These are phyloP conservation scores for Noccaea caerulescens DNA, from an alignment of 345 rosid species.

Conservation along the genomic window DNA sequence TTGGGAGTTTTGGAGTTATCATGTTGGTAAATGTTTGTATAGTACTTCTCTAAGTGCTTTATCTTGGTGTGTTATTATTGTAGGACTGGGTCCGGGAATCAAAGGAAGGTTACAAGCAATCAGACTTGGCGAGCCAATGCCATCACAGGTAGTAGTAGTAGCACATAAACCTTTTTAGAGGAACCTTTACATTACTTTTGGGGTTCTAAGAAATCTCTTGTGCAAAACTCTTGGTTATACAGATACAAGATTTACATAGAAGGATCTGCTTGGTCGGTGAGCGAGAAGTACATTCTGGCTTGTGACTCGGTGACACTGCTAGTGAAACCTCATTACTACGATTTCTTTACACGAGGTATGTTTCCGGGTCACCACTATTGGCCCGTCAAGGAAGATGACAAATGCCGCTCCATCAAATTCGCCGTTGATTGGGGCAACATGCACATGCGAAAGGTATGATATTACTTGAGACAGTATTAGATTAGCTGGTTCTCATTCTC, in stretches of 20 bases:
- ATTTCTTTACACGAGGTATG: slow-evolving; percentile 76
- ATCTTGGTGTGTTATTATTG: slow-evolving; percentile 17
- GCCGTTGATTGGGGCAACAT: slow-evolving; percentile 84
- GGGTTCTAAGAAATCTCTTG: slow-evolving; percentile 9
- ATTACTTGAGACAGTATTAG: slow-evolving; percentile 15
- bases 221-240: slow-evolving; percentile 8
- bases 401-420: slow-evolving; percentile 73
- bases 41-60: neutral
- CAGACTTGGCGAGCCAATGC: slow-evolving; percentile 82
- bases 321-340: slow-evolving; percentile 69
- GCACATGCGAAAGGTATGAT: slow-evolving; percentile 55
- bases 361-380: slow-evolving; percentile 74
- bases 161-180: neutral
- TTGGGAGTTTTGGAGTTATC: neutral
- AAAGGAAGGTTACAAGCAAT: slow-evolving; percentile 72
- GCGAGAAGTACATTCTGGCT: slow-evolving; percentile 86
- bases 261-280: slow-evolving; percentile 88
- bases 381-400: slow-evolving; percentile 67
- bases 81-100: slow-evolving; percentile 82
- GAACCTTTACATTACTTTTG: slow-evolving; percentile 9
- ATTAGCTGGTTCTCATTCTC: neutral
- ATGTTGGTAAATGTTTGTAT: neutral
- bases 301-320: slow-evolving; percentile 73
- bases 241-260: slow-evolving; percentile 88
- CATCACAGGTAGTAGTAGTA: slow-evolving; percentile 55